A percentile compares a stretch with the other conserved stretches of the same genome.
Conservation (phyloP, 768 basidiomycete genomes). For the Lactarius trivialis region DNA sequence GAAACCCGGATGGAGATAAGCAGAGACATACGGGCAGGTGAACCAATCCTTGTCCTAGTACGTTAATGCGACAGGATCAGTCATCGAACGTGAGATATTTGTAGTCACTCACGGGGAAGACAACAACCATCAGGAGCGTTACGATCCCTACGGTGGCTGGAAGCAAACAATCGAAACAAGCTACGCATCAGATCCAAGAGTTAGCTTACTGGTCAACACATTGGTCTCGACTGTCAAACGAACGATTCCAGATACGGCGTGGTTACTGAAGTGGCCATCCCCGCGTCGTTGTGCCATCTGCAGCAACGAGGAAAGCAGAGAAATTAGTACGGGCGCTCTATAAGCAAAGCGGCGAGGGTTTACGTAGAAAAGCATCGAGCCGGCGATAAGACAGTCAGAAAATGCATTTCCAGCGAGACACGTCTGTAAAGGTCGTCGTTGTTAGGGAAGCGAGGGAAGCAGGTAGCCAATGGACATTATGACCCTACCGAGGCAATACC, state of each 20-base stretch:
- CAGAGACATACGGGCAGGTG: constrained; percentile 3
- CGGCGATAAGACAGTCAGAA: constrained; percentile 7
- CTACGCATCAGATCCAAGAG: background rate
- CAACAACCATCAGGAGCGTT: background rate
- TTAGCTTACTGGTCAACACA: constrained; percentile 15
- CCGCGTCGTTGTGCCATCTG: background rate
- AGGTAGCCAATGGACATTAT: too few species aligned
- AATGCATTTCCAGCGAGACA: constrained; percentile 7
- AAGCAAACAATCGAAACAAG: background rate
- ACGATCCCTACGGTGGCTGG: background rate
- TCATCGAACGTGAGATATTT: background rate
- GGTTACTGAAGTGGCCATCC: background rate
- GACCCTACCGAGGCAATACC: background rate
- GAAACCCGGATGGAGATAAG: background rate
- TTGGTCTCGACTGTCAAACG: constrained; percentile 13
- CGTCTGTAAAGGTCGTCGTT: background rate
- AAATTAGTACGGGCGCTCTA: background rate
- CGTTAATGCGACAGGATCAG: background rate
- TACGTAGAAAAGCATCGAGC: constrained; percentile 8
- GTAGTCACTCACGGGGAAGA: constrained; percentile 3
- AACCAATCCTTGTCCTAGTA: background rate
- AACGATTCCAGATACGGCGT: background rate
- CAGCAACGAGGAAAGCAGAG: too few species aligned
- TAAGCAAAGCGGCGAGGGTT: background rate
- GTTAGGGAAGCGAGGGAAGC: too few species aligned